These are phyloP conservation scores for Leccinum subgranulosum DNA, from an alignment of 768 basidiomycete genomes.

Conservation along the genomic window DNA sequence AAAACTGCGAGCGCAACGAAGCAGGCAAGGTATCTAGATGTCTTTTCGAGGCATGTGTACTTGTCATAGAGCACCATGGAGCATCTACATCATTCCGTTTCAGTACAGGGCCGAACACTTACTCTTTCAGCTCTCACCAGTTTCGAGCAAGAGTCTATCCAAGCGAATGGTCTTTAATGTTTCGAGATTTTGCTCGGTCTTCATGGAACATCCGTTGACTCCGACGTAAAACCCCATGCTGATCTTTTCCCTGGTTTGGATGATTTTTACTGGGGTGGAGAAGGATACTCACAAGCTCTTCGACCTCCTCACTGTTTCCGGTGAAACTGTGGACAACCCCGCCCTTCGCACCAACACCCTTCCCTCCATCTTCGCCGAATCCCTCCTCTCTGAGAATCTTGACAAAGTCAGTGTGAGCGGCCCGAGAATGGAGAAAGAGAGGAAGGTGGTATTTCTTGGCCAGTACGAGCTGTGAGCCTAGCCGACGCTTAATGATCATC, in stretches of 20 bases:
- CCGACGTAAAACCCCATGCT: slow-evolving; percentile 62
- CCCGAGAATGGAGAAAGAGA: slow-evolving; percentile 77
- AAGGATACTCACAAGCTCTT: slow-evolving; percentile 56
- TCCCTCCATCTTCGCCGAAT: slow-evolving; percentile 55
- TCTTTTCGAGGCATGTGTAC: slow-evolving; percentile 57
- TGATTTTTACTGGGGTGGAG: not conserved
- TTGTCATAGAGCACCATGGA: slow-evolving; percentile 71
- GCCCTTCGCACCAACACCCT: slow-evolving; percentile 52
- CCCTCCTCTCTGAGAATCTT: slow-evolving; percentile 62
- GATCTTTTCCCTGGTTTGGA: slow-evolving; percentile 41
- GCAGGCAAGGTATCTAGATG: slow-evolving; percentile 48
- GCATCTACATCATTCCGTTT: slow-evolving; percentile 43
- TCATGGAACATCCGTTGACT: slow-evolving; percentile 75
- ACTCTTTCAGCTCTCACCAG: slow-evolving; percentile 43
- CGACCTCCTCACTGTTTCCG: slow-evolving; percentile 57
- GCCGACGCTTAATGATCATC: not conserved
- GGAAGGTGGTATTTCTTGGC: slow-evolving; percentile 73
- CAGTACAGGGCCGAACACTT: not conserved
- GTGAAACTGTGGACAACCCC: slow-evolving; percentile 87
- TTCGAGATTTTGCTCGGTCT: slow-evolving; percentile 63
- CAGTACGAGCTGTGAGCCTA: slow-evolving; percentile 56
- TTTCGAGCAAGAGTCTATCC: slow-evolving; percentile 67
- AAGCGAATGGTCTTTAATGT: slow-evolving; percentile 54
- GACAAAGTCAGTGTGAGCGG: slow-evolving; percentile 71
- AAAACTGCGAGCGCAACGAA: slow-evolving; percentile 45